Evolutionary conservation across 371 early-diverging fungal genomes (phyloP).

Genomic region (Fennellomyces sp.): DNA sequence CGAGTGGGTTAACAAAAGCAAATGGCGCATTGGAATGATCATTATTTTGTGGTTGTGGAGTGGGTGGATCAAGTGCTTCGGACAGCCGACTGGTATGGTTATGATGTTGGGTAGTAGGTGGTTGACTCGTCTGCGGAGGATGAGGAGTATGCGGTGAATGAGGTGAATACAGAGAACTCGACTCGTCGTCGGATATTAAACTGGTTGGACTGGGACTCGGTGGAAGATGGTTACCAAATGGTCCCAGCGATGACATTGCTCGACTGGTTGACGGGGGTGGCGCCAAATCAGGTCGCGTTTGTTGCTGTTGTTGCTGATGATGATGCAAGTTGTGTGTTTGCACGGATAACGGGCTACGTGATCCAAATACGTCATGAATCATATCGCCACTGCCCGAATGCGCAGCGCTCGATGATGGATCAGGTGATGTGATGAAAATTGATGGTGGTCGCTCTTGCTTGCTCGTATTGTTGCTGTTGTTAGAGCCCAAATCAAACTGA

Average conservation of each 20-base stretch:
- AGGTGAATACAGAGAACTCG: slow-evolving; percentile 19
- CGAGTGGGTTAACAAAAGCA: slow-evolving; percentile 18
- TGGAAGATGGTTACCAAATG: slow-evolving; percentile 14
- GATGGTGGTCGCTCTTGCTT: slow-evolving; percentile 34
- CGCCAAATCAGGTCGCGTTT: slow-evolving; percentile 8
- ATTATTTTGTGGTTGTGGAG: slow-evolving; percentile 10
- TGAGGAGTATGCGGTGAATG: slow-evolving; percentile 24
- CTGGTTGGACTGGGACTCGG: slow-evolving; percentile 21
- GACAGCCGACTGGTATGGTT: neutral
- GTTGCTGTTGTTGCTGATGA: neutral
- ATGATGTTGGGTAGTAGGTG: neutral
- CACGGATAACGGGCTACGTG: slow-evolving; percentile 13
- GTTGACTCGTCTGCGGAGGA: neutral
- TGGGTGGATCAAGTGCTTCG: slow-evolving; percentile 5
- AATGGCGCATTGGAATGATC: slow-evolving; percentile 10
- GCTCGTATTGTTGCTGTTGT: neutral
- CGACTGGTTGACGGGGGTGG: slow-evolving; percentile 5
- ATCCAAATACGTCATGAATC: slow-evolving; percentile 10
- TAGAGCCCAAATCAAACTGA: neutral
- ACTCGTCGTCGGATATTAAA: slow-evolving; percentile 24
- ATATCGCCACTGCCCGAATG: slow-evolving; percentile 4
- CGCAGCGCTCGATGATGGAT: slow-evolving; percentile 9
- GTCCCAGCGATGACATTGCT: slow-evolving; percentile 1
- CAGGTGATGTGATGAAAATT: slow-evolving; percentile 61
- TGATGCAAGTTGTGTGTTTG: slow-evolving; percentile 18